Conservation (phyloP, 345 rosid genomes). For the Euclidium syriacum region DNA sequence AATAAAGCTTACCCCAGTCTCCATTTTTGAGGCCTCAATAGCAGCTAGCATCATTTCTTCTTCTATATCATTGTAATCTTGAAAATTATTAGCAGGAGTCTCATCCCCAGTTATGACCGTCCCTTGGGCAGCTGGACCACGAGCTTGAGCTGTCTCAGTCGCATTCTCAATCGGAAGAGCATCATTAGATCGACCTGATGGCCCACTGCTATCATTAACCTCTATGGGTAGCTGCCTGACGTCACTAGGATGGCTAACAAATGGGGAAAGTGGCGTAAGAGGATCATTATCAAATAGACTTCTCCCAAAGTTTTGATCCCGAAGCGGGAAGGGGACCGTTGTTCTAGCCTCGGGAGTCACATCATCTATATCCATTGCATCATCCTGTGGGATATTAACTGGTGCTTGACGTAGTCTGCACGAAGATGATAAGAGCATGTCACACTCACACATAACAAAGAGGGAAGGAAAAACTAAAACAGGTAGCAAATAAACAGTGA, state of each 20-base stretch:
- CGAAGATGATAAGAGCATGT: background rate
- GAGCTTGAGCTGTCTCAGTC: conserved; percentile 49
- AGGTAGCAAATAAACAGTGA: background rate
- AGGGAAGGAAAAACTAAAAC: background rate
- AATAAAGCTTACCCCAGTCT: conserved; percentile 47
- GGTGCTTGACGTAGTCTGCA: conserved; percentile 37
- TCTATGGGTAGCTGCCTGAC: conserved; percentile 88
- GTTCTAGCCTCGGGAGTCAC: conserved; percentile 46
- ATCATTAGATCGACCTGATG: conserved; percentile 45
- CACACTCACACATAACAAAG: background rate
- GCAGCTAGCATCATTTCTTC: conserved; percentile 99
- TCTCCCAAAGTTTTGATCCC: conserved; percentile 42
- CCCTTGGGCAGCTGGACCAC: conserved; percentile 46
- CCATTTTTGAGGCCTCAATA: conserved; percentile 91
- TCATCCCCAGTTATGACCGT: conserved; percentile 57
- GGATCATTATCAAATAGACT: conserved; percentile 41
- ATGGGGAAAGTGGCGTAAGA: conserved; percentile 42
- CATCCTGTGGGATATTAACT: conserved; percentile 42
- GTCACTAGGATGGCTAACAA: conserved; percentile 79
- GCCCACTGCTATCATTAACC: conserved; percentile 52
- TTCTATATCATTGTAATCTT: conserved; percentile 79
- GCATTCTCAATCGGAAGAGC: conserved; percentile 74
- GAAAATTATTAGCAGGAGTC: conserved; percentile 38
- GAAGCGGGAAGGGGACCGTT: conserved; percentile 38
- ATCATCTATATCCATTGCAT: conserved; percentile 87